Evolutionary conservation across 2,329 filamentous ascomycete genomes (phyloP).

Genomic region (Emericellopsis cladophorae): DNA sequence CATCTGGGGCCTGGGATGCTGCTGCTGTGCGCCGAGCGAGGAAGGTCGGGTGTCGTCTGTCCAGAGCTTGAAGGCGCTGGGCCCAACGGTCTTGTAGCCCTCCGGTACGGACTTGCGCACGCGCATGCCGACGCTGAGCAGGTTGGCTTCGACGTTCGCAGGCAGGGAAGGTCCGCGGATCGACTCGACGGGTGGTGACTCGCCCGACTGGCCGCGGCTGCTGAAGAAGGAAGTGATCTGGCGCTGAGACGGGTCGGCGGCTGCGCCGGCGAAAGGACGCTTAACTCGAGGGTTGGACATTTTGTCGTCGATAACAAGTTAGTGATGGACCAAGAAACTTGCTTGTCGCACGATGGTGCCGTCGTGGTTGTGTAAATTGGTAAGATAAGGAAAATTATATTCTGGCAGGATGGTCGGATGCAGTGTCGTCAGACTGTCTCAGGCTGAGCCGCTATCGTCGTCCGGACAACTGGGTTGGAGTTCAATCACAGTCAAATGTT

Average conservation of each 20-base stretch:
- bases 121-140: slow-evolving; percentile 90
- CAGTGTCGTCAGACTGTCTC: no score
- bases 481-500: no score
- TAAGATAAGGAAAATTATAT: no score
- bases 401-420: no score
- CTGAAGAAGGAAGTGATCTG: slow-evolving; percentile 54
- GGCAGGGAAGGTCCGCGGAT: slow-evolving; percentile 40
- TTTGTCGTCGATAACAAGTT: not conserved
- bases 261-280: slow-evolving; percentile 47
- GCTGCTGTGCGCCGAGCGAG: not conserved
- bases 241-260: slow-evolving; percentile 44
- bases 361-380: no score
- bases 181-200: slow-evolving; percentile 12
- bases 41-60: slow-evolving; percentile 16
- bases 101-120: slow-evolving; percentile 87
- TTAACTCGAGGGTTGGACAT: slow-evolving; percentile 46
- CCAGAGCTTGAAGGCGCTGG: slow-evolving; percentile 39
- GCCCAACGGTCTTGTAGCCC: slow-evolving; percentile 68
- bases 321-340: no score
- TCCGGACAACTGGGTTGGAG: no score
- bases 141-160: slow-evolving; percentile 58
- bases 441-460: no score
- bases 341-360: no score
- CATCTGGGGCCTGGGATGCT: not conserved
- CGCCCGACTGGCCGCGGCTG: slow-evolving; percentile 19